phyloP scores from a whole-genome alignment of 495 filamentous ascomycete species.

The Lindgomyces ingoldianus region DNA sequence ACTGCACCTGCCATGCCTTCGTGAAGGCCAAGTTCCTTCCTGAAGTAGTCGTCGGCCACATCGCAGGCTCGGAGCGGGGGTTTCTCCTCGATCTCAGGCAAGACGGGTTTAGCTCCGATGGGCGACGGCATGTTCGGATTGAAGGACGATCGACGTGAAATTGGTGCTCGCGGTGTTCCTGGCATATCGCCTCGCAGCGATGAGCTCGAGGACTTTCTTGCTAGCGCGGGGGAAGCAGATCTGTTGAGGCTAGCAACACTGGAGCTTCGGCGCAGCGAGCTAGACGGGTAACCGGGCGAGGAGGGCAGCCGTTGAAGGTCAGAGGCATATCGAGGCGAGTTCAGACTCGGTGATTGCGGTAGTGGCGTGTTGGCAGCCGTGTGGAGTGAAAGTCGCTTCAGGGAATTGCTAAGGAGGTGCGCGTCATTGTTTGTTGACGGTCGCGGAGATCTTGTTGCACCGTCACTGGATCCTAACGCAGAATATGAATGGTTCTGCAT shows the following conservation, averaged over 20 bases:
- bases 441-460: too few species aligned
- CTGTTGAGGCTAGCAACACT: conserved; percentile 49
- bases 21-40: conserved; percentile 66
- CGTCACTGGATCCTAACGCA: too few species aligned
- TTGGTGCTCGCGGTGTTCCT: conserved; percentile 40
- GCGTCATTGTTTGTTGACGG: conserved; percentile 39
- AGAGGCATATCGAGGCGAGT: conserved; percentile 27
- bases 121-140: conserved; percentile 48
- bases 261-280: conserved; percentile 50
- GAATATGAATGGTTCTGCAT: too few species aligned
- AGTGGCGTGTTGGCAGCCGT: conserved; percentile 50
- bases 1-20: conserved; percentile 53
- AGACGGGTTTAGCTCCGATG: conserved; percentile 40
- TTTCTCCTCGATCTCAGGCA: conserved; percentile 47
- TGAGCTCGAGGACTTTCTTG: conserved; percentile 56
- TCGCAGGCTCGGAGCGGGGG: conserved; percentile 61
- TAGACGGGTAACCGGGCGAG: conserved; percentile 42
- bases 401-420: conserved; percentile 45
- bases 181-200: conserved; percentile 51
- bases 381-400: conserved; percentile 53
- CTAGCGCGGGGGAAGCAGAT: conserved; percentile 43
- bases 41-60: conserved; percentile 70
- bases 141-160: conserved; percentile 56
- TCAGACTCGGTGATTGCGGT: conserved; percentile 48
- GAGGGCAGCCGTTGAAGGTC: conserved; percentile 24